Conservation (phyloP, 768 basidiomycete genomes). For the Mycena galopus region DNA sequence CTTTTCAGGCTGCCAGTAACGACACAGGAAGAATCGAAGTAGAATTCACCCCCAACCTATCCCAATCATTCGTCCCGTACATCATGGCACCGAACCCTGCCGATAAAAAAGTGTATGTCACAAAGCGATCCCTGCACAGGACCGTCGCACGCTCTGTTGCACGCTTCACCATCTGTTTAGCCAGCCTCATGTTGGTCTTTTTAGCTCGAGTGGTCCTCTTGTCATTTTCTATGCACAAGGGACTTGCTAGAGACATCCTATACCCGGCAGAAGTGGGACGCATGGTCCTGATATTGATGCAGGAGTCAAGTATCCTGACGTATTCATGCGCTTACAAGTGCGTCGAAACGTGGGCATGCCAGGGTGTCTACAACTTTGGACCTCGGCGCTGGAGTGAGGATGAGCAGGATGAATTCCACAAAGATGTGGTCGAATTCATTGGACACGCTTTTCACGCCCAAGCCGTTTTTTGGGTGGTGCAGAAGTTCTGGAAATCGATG, state of each 20-base stretch:
- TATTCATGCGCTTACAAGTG: conserved; percentile 21
- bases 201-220: conserved; percentile 15
- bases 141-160: conserved; percentile 18
- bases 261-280: conserved; percentile 11
- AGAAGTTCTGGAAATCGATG: conserved; percentile 15
- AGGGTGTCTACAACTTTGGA: conserved; percentile 1
- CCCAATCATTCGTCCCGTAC: conserved; percentile 23
- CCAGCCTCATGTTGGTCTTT: conserved; percentile 12
- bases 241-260: conserved; percentile 1
- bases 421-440: conserved; percentile 11
- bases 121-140: conserved; percentile 7
- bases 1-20: conserved; percentile 1
- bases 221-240: conserved; percentile 5
- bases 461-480: conserved; percentile 5
- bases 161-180: conserved; percentile 17
- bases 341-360: conserved; percentile 17
- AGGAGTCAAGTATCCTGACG: conserved; percentile 18
- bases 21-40: conserved; percentile 1
- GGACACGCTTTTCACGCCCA: conserved; percentile 16
- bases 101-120: background rate
- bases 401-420: conserved; percentile 15
- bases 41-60: conserved; percentile 22
- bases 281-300: conserved; percentile 12
- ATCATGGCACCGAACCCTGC: conserved; percentile 7
- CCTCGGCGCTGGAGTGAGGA: conserved; percentile 9